Evolutionary conservation across 164 flowering plant genomes (phyloP), one percentile per base, ranked within the genome.

Genomic region (Vitis riparia): DNA sequence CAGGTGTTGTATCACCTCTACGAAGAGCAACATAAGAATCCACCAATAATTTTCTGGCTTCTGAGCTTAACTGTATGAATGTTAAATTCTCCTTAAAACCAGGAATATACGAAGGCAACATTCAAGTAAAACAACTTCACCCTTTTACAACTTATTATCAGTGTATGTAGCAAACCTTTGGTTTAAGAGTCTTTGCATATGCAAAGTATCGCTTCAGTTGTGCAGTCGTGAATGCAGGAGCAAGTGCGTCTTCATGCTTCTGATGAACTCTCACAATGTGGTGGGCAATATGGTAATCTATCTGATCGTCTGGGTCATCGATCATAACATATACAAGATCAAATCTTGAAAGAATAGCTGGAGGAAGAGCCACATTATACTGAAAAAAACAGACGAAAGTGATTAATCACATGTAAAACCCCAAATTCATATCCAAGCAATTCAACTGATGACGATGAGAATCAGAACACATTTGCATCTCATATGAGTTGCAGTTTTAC

Each of bases 291-390:
- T 85, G 91, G 77, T 93, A 90, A 84, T 95, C 99, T 27, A 85
- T 88, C 80, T 88, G 85, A 80, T 93, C 98, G 59, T 95, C 97
- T 62, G 99, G 99, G 55, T 95, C 97, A 71, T 95, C 99, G 19
- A 95, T 91, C 99, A 95, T 95, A 5, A 95, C 91, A 80, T 95
- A 90, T 7, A 93, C 97, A 68, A 95, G 86, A 87, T 95, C 99
- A 84, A 95, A 95, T 77, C 99, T 90, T 73, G 99, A 95, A 72
- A 95, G 96, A 67, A 93, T 90, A 37, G 98, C 98, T 61, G 99
- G 98, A 52, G 99, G 99, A 60, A 95, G 98, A 75, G 97, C 96
- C 60, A 95, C 99, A 82, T 95, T 95, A 66, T 95, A 95, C 99
- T 91, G 95, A 59, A 75, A 64, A 72, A 47, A 55, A 50, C 16